A percentile compares a stretch with the other conserved stretches of the same genome.
These are phyloP conservation scores for Chimonanthus praecox DNA, from an alignment of 164 flowering plant species.

Conservation along the genomic window DNA sequence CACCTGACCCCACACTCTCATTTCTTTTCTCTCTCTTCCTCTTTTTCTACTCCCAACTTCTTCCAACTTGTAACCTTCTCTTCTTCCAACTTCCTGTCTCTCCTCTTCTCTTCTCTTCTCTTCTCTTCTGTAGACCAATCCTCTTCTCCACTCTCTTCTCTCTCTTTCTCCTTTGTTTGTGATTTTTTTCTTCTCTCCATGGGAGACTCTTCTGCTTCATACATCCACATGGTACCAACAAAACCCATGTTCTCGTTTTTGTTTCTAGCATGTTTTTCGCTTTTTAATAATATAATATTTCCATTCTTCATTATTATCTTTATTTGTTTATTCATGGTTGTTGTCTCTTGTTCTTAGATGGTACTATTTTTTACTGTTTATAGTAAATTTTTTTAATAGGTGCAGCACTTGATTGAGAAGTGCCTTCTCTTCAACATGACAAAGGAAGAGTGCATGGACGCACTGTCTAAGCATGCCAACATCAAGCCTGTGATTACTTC, in stretches of 20 bases:
- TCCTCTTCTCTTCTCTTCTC: too few relatives aligned
- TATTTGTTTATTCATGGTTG: neutral
- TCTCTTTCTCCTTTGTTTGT: neutral
- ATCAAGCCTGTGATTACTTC: slow-evolving; percentile 76
- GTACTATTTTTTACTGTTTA: neutral
- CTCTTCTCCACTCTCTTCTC: neutral
- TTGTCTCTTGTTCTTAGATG: neutral
- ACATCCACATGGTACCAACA: slow-evolving; percentile 3
- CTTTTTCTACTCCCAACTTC: neutral
- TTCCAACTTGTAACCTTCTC: neutral
- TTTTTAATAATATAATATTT: neutral
- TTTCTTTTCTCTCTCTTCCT: neutral
- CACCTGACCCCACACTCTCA: slow-evolving; percentile 22
- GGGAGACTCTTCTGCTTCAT: slow-evolving; percentile 9
- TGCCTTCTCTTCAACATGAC: slow-evolving; percentile 73
- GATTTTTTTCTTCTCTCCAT: neutral
- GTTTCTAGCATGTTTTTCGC: neutral
- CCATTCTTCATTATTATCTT: too few relatives aligned
- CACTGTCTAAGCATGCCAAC: slow-evolving; percentile 76
- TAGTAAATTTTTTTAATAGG: slow-evolving; percentile 26
- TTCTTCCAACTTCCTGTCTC: neutral
- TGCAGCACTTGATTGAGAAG: slow-evolving; percentile 85
- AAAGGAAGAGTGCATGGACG: slow-evolving; percentile 84
- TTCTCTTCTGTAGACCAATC: neutral
- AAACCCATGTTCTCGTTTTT: neutral